A percentile compares a stretch with the other conserved stretches of the same genome.
Evolutionary conservation across 1,284 basidiomycete species (phyloP).

Genomic region (Puccinia triticina): DNA sequence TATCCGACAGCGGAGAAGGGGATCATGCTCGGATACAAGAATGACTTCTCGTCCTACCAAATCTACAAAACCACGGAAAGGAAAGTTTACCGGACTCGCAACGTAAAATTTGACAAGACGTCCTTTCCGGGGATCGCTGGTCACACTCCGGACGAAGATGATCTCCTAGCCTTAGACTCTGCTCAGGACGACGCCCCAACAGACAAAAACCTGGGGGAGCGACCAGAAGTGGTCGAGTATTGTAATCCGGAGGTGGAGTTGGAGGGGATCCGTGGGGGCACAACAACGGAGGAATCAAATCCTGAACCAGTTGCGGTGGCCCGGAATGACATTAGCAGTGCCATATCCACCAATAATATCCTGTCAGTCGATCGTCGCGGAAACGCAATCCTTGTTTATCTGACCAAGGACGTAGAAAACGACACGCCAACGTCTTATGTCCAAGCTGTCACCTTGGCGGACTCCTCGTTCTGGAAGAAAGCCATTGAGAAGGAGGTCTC

Average conservation of each 20-base stretch:
- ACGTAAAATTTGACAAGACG: background rate
- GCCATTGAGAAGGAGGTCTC: constrained; percentile 5
- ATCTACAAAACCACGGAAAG: background rate
- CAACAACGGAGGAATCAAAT: background rate
- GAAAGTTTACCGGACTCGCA: background rate
- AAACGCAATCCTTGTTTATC: background rate
- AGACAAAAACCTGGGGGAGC: too few relatives aligned
- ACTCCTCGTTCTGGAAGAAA: background rate
- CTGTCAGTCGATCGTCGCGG: background rate
- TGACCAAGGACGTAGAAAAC: background rate
- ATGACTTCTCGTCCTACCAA: background rate
- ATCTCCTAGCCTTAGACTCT: background rate
- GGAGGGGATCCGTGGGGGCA: too few relatives aligned
- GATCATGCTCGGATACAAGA: background rate
- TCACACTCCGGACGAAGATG: background rate
- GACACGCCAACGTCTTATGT: background rate
- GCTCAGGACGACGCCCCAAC: background rate
- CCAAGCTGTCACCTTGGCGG: background rate
- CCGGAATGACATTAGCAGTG: background rate
- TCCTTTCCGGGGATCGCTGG: background rate
- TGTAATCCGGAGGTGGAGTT: too few relatives aligned
- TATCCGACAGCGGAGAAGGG: background rate
- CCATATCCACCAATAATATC: background rate
- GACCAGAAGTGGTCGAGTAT: too few relatives aligned
- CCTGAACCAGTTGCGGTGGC: too few relatives aligned